Evolutionary conservation across 495 filamentous ascomycete genomes (phyloP).

Genomic region (Aspergillus diversus): DNA sequence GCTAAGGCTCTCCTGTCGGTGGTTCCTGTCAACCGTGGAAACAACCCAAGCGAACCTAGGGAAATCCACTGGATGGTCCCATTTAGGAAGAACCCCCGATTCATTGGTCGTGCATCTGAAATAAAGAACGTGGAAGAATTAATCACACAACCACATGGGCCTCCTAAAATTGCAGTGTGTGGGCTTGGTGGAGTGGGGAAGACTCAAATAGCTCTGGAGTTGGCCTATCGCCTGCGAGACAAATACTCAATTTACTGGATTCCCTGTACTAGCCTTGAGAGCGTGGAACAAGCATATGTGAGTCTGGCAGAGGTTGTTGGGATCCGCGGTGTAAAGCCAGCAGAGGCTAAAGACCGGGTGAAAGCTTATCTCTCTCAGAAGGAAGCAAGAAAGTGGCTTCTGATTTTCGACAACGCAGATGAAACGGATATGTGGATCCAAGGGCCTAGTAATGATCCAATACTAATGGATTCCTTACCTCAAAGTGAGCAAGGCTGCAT

Average conservation of each 20-base stretch:
- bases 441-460: not conserved
- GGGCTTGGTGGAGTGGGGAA: slow-evolving; percentile 57
- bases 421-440: slow-evolving; percentile 35
- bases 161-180: slow-evolving; percentile 31
- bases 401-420: slow-evolving; percentile 49
- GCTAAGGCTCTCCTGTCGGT: not conserved
- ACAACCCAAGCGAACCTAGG: not conserved
- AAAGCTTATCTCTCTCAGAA: slow-evolving; percentile 34
- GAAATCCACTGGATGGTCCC: not conserved
- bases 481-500: slow-evolving; percentile 33
- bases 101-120: slow-evolving; percentile 12
- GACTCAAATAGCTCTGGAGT: slow-evolving; percentile 55
- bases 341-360: slow-evolving; percentile 32
- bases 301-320: slow-evolving; percentile 38
- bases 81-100: not conserved
- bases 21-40: not conserved
- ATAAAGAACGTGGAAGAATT: not conserved
- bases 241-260: slow-evolving; percentile 57
- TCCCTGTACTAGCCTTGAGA: slow-evolving; percentile 39
- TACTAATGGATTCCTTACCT: slow-evolving; percentile 30
- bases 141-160: not conserved
- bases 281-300: slow-evolving; percentile 48
- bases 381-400: slow-evolving; percentile 36
- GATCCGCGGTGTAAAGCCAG: slow-evolving; percentile 26
- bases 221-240: slow-evolving; percentile 46